Conservation (phyloP, 768 basidiomycete species). For the Macrocybe gigantea region DNA sequence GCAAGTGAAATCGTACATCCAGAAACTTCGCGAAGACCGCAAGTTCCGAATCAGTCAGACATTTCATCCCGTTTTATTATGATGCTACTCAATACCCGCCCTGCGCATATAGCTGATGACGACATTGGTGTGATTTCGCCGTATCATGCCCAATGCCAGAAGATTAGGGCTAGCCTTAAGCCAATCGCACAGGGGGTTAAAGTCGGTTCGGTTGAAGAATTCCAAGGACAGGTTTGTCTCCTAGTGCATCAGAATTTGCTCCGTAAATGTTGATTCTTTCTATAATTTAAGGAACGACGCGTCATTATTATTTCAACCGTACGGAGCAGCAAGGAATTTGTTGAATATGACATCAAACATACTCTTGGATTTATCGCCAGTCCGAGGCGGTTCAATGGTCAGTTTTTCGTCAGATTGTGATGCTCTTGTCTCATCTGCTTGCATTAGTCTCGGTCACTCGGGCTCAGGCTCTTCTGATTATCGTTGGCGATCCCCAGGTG, state of each 20-base stretch:
- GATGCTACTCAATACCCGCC: not conserved
- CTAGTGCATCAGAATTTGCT: slow-evolving; percentile 1
- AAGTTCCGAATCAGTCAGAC: slow-evolving; percentile 36
- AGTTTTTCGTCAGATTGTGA: slow-evolving; percentile 8
- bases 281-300: slow-evolving; percentile 38
- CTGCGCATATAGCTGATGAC: slow-evolving; percentile 23
- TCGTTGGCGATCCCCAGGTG: slow-evolving; percentile 54
- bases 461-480: slow-evolving; percentile 52
- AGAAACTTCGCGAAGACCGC: slow-evolving; percentile 26
- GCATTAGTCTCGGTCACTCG: slow-evolving; percentile 53
- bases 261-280: slow-evolving; percentile 27
- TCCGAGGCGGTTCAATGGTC: slow-evolving; percentile 53
- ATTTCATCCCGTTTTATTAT: not conserved
- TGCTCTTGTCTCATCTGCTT: not conserved
- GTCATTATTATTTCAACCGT: slow-evolving; percentile 58
- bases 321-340: slow-evolving; percentile 43
- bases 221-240: slow-evolving; percentile 53
- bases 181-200: slow-evolving; percentile 33
- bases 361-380: slow-evolving; percentile 56
- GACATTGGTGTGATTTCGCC: slow-evolving; percentile 70
- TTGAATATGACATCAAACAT: slow-evolving; percentile 45
- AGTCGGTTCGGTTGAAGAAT: slow-evolving; percentile 65
- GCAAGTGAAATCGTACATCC: slow-evolving; percentile 46
- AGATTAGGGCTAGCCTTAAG: slow-evolving; percentile 36
- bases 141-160: slow-evolving; percentile 56